These are phyloP conservation scores for Coniferiporia sulphurascens DNA, from an alignment of 1,284 basidiomycete genomes.

Conservation along the genomic window DNA sequence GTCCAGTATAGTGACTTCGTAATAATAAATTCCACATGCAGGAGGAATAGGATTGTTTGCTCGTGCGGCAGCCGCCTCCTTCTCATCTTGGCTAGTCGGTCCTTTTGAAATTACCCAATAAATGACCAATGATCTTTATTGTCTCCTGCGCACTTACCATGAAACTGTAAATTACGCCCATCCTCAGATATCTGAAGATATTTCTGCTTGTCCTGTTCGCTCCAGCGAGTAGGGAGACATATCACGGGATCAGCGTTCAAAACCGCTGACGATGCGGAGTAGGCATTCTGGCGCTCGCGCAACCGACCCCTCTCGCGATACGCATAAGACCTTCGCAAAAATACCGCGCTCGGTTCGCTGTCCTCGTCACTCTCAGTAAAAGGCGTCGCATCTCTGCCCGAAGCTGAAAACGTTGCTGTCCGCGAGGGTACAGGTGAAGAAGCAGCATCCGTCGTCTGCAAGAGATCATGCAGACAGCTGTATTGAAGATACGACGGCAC, in stretches of 20 bases:
- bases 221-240: slow-evolving; percentile 75
- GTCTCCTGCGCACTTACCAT: slow-evolving; percentile 36
- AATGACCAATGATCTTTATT: background rate
- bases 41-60: slow-evolving; percentile 73
- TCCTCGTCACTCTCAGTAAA: slow-evolving; percentile 60
- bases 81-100: slow-evolving; percentile 55
- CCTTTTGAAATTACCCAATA: slow-evolving; percentile 30
- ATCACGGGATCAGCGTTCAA: slow-evolving; percentile 39
- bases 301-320: slow-evolving; percentile 9
- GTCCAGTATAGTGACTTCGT: slow-evolving; percentile 76
- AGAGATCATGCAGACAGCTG: slow-evolving; percentile 61
- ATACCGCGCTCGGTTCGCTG: slow-evolving; percentile 39
- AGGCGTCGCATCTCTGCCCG: slow-evolving; percentile 28
- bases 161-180: slow-evolving; percentile 66
- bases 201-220: slow-evolving; percentile 55
- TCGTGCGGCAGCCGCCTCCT: slow-evolving; percentile 77
- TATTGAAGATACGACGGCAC: slow-evolving; percentile 71
- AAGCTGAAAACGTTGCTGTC: background rate
- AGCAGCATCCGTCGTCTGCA: slow-evolving; percentile 51
- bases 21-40: slow-evolving; percentile 87
- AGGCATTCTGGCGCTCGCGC: slow-evolving; percentile 18
- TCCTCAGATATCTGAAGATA: slow-evolving; percentile 60
- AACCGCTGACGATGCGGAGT: slow-evolving; percentile 11
- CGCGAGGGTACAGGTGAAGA: slow-evolving; percentile 28
- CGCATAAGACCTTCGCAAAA: slow-evolving; percentile 23